A percentile compares a stretch with the other conserved stretches of the same genome.
Conservation (phyloP, 1,284 basidiomycete genomes). For the Caloboletus firmus region DNA sequence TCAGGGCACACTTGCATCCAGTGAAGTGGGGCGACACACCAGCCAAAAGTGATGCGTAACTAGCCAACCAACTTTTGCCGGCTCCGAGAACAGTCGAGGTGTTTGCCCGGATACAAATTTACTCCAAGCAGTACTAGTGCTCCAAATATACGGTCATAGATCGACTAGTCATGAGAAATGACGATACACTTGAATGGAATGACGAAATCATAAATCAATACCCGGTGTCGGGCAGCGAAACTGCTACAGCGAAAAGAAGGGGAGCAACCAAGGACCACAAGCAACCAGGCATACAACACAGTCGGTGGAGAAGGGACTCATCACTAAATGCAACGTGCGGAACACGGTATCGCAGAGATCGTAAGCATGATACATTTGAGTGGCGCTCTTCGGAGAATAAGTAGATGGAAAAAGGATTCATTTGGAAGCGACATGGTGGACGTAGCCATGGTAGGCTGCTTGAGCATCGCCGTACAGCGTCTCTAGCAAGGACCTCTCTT, state of each 20-base stretch:
- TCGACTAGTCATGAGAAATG: background rate
- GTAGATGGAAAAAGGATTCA: conserved; percentile 1
- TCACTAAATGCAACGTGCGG: background rate
- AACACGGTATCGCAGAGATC: background rate
- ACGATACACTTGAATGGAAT: background rate
- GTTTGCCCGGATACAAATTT: too few species aligned
- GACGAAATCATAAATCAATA: background rate
- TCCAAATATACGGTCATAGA: too few species aligned
- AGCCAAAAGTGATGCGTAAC: too few species aligned
- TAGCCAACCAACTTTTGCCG: too few species aligned
- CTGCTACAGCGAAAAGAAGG: background rate
- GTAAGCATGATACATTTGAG: background rate
- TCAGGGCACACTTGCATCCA: too few species aligned
- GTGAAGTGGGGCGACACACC: too few species aligned
- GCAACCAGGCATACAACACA: background rate
- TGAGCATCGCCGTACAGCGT: conserved; percentile 27
- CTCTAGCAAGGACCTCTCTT: conserved; percentile 22
- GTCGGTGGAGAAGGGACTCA: background rate
- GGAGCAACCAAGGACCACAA: background rate
- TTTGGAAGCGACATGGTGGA: conserved; percentile 5
- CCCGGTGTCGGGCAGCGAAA: background rate
- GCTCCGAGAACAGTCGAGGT: too few species aligned
- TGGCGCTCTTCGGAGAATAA: background rate
- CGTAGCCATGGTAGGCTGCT: conserved; percentile 23
- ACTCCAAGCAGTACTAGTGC: too few species aligned